Base-by-base conservation (phyloP, 2,329 filamentous ascomycete species). In the Alternaria postmessia region DNA sequence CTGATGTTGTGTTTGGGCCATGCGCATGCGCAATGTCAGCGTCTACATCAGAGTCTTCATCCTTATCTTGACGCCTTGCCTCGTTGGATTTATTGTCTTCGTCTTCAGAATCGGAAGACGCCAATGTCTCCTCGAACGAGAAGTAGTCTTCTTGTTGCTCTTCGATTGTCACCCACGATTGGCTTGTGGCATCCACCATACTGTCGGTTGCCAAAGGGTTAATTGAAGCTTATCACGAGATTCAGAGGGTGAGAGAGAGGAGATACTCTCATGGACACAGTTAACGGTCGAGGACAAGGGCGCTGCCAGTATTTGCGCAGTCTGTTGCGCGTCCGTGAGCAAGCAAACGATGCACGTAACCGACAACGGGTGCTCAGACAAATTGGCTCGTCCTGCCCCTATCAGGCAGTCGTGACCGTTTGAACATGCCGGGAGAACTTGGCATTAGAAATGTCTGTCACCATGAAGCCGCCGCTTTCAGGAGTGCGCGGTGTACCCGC, bases 21-120 rank as follows among this genome's bases (percentile, higher is more conserved):
- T 74, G 71, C 4, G 62, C 51, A 16, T 54, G 65, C n/a, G 64
- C 22, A 22, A 57, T 44, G 9, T 75, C 74, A 26, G 52, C 57
- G 20, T 77, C 75, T n/a, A 63, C 46, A 36, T 76, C 72, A 1
- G 64, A 64, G 16, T 73, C 67, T 7, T 66, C 61, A 41, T 72
- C 61, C 12, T 61, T 52, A n/a, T 47, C 54, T 24, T 24, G 20
- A 4, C 30, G 28, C n/a, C 39, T 20, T 11, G 20, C 1, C 5
- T 57, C 34, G 3, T 51, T 22, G 2, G 12, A 16, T 11, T 48
- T 38, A 7, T 61, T 32, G 6, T 8, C 44, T 44, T 66, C 57
- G 7, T 47, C 38, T n/a, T 44, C 54, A 24, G 60, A 63, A 9
- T 41, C 26, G 11, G 57, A 59, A 16, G 59, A 57, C 2, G 20